Evolutionary conservation across 495 filamentous ascomycete genomes (phyloP).

Genomic region (Achaetomiella virescens): DNA sequence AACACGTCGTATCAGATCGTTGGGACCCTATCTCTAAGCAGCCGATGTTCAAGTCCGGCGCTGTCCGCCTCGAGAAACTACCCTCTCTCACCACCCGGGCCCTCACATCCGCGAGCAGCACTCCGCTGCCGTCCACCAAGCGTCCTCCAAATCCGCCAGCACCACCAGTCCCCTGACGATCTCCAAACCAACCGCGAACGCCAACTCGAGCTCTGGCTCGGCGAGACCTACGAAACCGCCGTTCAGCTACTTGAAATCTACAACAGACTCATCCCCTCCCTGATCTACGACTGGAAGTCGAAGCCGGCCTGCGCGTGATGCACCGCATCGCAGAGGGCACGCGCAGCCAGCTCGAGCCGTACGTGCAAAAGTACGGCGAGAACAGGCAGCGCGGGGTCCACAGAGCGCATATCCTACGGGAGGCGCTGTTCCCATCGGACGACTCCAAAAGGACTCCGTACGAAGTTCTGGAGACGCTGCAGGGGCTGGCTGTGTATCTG

Average conservation of each 20-base stretch:
- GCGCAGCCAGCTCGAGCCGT: not conserved
- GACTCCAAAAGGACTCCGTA: not conserved
- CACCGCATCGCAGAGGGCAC: not conserved
- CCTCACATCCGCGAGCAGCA: not conserved
- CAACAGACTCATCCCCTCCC: not conserved
- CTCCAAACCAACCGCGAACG: not conserved
- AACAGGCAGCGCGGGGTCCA: not conserved
- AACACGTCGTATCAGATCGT: not conserved
- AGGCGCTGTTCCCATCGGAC: not conserved
- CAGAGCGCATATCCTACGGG: not conserved
- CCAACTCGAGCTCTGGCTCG: not conserved
- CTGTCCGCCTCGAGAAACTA: not conserved
- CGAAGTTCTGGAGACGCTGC: not conserved
- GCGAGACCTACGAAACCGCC: not conserved
- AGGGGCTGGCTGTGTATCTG: not conserved
- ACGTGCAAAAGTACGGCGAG: not conserved
- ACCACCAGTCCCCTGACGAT: not conserved
- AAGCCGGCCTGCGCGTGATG: not conserved
- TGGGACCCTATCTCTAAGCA: conserved; percentile 5
- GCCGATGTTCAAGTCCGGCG: not conserved
- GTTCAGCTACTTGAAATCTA: not conserved
- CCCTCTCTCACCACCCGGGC: not conserved
- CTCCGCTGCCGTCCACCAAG: not conserved
- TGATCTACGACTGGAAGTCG: not conserved
- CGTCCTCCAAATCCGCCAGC: not conserved